A percentile compares a stretch with the other conserved stretches of the same genome.
These are phyloP conservation scores for Cordyceps fumosorosea DNA, from an alignment of 2,329 filamentous ascomycete genomes.

Conservation along the genomic window DNA sequence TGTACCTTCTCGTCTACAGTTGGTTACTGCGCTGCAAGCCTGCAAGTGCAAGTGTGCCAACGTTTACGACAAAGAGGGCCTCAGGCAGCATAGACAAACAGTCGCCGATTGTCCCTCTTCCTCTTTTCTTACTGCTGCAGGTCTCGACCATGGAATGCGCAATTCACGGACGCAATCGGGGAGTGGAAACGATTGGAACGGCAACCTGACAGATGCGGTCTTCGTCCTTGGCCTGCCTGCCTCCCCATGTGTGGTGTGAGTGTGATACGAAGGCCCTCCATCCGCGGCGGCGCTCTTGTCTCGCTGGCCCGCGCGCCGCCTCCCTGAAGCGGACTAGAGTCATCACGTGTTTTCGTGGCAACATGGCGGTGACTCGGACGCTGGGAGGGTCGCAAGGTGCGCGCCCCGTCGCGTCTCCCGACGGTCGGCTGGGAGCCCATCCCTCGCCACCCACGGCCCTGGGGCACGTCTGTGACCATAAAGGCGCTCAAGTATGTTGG, in stretches of 20 bases:
- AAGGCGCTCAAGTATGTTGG: constrained; percentile 11
- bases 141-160: not conserved
- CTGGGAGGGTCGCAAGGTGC: constrained; percentile 30
- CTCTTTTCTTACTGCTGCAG: not conserved
- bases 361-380: constrained; percentile 29
- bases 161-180: constrained; percentile 2
- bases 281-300: not conserved
- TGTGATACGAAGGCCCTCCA: too few relatives aligned
- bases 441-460: constrained; percentile 20
- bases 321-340: not conserved
- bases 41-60: not conserved
- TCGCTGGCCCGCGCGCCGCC: constrained; percentile 2
- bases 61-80: not conserved
- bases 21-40: too few relatives aligned
- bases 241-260: not conserved
- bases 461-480: constrained; percentile 21
- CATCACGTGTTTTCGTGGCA: constrained; percentile 40
- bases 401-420: constrained; percentile 38
- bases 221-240: not conserved
- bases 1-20: too few relatives aligned
- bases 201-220: not conserved
- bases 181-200: constrained; percentile 2
- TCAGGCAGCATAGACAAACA: not conserved
- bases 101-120: not conserved
- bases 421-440: constrained; percentile 34